Conservation (phyloP, 176 grass and related monocot genomes). For the Paspalum vaginatum region DNA sequence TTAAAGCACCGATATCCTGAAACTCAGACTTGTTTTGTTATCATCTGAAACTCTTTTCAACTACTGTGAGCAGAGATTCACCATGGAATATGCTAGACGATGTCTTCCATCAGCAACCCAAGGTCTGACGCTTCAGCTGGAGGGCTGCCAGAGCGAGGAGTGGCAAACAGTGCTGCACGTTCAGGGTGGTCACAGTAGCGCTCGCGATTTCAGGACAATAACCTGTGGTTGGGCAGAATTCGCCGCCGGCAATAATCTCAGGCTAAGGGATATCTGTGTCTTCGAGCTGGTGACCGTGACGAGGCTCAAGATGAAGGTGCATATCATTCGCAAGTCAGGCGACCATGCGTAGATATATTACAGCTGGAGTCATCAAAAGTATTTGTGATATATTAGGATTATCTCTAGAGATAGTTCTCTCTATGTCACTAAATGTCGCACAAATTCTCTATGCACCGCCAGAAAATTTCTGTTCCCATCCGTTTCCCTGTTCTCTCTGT, state of each 20-base stretch:
- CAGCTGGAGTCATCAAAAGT: neutral
- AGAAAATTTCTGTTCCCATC: no score
- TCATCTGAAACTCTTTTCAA: neutral
- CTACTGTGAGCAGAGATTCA: neutral
- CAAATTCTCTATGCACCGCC: no score
- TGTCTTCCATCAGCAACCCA: conserved; percentile 1
- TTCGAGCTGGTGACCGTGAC: neutral
- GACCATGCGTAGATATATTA: neutral
- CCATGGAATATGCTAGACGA: neutral
- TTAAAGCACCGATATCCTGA: neutral
- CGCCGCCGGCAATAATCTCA: neutral
- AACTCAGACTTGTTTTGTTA: neutral
- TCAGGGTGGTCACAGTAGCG: neutral
- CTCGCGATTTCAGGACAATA: neutral
- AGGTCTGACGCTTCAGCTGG: neutral
- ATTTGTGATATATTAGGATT: no score
- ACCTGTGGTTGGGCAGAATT: neutral
- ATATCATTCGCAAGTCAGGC: neutral
- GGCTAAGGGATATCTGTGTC: neutral
- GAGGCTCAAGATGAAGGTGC: neutral
- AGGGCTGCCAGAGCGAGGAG: neutral
- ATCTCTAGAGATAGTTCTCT: no score
- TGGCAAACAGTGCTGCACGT: neutral
- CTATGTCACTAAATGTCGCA: no score
- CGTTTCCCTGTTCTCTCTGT: no score